Evolutionary conservation across 371 early-diverging fungal genomes (phyloP), one percentile per base, ranked within the genome.

Genomic region (Chytridium lagenaria): DNA sequence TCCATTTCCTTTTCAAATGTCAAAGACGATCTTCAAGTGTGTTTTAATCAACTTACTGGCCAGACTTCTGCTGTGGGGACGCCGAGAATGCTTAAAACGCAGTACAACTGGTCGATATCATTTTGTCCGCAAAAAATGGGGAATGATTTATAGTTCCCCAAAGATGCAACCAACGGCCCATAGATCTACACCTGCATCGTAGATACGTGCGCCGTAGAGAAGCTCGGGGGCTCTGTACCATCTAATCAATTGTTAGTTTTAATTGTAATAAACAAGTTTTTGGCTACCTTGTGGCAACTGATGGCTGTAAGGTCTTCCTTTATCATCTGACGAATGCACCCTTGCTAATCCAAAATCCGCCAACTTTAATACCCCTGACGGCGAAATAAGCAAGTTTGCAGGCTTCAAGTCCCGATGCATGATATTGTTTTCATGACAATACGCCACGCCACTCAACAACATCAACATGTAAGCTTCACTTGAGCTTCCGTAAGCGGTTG

Each of bases 221-320:
- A 90, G 75, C 75, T 90, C 90, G 10, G 90, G 90, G 0, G 90
- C 83, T 23, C 89, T 70, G 59, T 90, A 90, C 89, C 89, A 90
- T 31, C 90, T 81, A n/a, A 37, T 40, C 26, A 31, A 30, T 7
- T 44, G 7, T 44, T 19, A 44, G 44, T 7, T n/a, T n/a, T n/a
- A n/a, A n/a, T n/a, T n/a, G n/a, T 12, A 44, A 44, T 44, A 44
- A 44, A 44, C 7, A 44, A 44, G 12, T 44, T 19, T 69, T 37
- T 19, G 30, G 50, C 10, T 72, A 82, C 82, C 84, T 55, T 2
- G 86, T 85, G 7, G 84, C 86, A 33, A 86, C 65, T 86, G 87
- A 70, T 87, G 85, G 23, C 80, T 80, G 61, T 85, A 84, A 1
- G 84, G 83, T 57, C 82, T 28, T 3, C 70, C 68, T 7, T n/a